phyloP scores from a whole-genome alignment of 2,329 filamentous ascomycete species.

The Rutstroemia sp. region DNA sequence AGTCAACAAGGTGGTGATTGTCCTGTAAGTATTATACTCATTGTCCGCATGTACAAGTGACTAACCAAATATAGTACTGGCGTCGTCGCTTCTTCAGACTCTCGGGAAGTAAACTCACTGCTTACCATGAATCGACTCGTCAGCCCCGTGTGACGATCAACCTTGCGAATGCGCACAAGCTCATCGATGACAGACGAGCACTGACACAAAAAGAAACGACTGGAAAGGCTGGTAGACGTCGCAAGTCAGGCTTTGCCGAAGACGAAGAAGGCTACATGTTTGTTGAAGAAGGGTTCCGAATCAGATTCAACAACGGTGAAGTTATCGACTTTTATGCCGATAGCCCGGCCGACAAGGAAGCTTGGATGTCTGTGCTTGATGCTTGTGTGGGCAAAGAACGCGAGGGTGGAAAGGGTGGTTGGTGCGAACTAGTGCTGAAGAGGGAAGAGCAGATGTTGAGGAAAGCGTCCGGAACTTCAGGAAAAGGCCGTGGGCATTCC shows the following conservation, averaged over 20 bases:
- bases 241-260: slow-evolving; percentile 92
- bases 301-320: slow-evolving; percentile 96
- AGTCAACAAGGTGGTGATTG: slow-evolving; percentile 98
- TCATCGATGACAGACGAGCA: slow-evolving; percentile 85
- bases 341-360: slow-evolving; percentile 77
- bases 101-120: slow-evolving; percentile 81
- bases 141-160: slow-evolving; percentile 97
- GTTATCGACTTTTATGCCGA: slow-evolving; percentile 83
- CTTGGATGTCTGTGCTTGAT: slow-evolving; percentile 90
- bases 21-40: slow-evolving; percentile 57
- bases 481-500: slow-evolving; percentile 21
- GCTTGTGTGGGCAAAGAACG: slow-evolving; percentile 45
- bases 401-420: slow-evolving; percentile 49
- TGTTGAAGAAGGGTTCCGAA: slow-evolving; percentile 97
- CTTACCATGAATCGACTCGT: slow-evolving; percentile 90
- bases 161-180: slow-evolving; percentile 79
- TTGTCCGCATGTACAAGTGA: background rate
- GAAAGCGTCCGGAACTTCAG: slow-evolving; percentile 19
- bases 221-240: slow-evolving; percentile 68
- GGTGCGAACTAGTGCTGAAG: slow-evolving; percentile 62
- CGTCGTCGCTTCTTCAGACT: slow-evolving; percentile 96
- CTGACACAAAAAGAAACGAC: slow-evolving; percentile 78
- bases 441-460: slow-evolving; percentile 38
- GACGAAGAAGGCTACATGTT: slow-evolving; percentile 99
- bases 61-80: slow-evolving; percentile 69